Percentiles rank a stretch among this genome's conserved stretches.
These are phyloP conservation scores for Globisporangium apiculatum DNA, from an alignment of 352 stramenopile species.

Conservation along the genomic window DNA sequence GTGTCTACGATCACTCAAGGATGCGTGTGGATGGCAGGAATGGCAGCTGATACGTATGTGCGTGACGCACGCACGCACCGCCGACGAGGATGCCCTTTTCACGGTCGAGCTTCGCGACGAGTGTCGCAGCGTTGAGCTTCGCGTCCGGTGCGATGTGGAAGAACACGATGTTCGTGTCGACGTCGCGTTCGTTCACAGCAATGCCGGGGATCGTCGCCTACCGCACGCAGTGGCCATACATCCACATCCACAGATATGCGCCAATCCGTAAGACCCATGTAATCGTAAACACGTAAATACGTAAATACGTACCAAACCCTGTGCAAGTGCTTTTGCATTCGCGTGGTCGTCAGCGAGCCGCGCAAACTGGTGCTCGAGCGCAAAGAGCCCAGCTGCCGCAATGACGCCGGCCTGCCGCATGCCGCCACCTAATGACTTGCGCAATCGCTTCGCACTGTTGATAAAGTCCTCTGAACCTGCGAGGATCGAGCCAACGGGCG, in stretches of 20 bases:
- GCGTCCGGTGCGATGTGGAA: slow-evolving; percentile 51
- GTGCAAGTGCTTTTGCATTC: slow-evolving; percentile 65
- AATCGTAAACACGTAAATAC: not conserved
- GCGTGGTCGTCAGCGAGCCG: slow-evolving; percentile 77
- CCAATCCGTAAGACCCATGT: not conserved
- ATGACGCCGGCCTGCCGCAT: slow-evolving; percentile 96
- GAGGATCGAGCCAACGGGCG: slow-evolving; percentile 92
- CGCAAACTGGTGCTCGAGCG: slow-evolving; percentile 85
- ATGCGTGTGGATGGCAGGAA: not conserved
- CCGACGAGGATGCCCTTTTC: slow-evolving; percentile 70
- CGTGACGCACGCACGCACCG: slow-evolving; percentile 10
- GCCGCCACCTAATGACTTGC: slow-evolving; percentile 95
- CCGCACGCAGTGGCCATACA: not conserved
- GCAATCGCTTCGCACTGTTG: slow-evolving; percentile 77
- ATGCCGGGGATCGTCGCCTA: slow-evolving; percentile 54
- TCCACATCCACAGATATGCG: not conserved
- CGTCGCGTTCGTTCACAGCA: slow-evolving; percentile 37
- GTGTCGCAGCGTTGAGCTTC: slow-evolving; percentile 44
- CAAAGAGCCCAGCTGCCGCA: slow-evolving; percentile 89
- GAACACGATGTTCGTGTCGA: slow-evolving; percentile 91
- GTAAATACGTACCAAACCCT: slow-evolving; percentile 31
- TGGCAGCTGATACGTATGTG: not conserved
- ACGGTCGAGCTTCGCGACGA: slow-evolving; percentile 48
- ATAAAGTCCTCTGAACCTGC: slow-evolving; percentile 89
- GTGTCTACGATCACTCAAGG: no score